Conservation (phyloP, 371 early-diverging fungal genomes). For the Phascolomyces articulosus region DNA sequence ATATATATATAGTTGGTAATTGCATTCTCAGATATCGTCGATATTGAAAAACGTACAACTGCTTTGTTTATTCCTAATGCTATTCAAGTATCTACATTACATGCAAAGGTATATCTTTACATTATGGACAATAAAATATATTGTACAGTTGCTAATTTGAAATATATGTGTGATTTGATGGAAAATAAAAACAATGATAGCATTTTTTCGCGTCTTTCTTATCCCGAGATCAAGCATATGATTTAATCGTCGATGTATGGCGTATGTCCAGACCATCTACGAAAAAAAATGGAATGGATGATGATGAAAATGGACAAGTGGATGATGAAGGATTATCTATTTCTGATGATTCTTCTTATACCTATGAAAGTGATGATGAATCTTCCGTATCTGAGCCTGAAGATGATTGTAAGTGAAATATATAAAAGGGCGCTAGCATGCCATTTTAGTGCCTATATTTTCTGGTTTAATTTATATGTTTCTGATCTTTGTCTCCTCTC, state of each 20-base stretch:
- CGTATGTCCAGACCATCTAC: constrained; percentile 26
- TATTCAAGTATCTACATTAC: constrained; percentile 76
- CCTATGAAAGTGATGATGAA: constrained; percentile 5
- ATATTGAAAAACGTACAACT: constrained; percentile 79
- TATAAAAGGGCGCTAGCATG: not conserved
- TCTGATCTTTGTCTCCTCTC: no score
- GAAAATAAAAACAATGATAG: constrained; percentile 13
- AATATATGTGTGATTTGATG: no score
- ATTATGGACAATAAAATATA: no score
- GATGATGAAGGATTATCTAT: constrained; percentile 4
- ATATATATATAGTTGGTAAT: constrained; percentile 81
- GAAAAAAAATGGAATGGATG: not conserved
- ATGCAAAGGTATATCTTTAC: constrained; percentile 67
- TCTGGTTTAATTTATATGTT: no score
- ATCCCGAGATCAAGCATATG: constrained; percentile 78
- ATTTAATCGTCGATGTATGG: constrained; percentile 76
- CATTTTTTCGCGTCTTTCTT: constrained; percentile 85
- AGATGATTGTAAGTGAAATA: not conserved
- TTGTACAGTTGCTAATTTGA: no score
- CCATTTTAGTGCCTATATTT: not conserved
- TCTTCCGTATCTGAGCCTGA: constrained; percentile 1
- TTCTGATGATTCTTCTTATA: constrained; percentile 5
- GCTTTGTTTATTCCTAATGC: constrained; percentile 89
- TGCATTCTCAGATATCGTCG: constrained; percentile 79
- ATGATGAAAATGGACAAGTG: constrained; percentile 4